Percentiles rank a stretch among this genome's conserved stretches.
These are phyloP conservation scores for Claviceps sp. DNA, from an alignment of 2,329 filamentous ascomycete species.

Conservation along the genomic window DNA sequence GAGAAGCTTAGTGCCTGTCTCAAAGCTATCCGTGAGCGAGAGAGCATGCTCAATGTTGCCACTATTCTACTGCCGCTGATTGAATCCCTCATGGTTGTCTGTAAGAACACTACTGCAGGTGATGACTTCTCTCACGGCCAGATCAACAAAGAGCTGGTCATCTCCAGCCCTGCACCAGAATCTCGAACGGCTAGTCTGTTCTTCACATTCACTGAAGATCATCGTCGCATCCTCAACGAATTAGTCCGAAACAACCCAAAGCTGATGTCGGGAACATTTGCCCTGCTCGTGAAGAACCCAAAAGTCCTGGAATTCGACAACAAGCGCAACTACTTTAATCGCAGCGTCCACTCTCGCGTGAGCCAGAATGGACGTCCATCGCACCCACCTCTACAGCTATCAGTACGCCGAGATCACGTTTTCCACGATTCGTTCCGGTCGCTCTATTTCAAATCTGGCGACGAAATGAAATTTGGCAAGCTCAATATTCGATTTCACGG, in stretches of 20 bases:
- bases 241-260: constrained; percentile 94
- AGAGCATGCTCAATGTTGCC: constrained; percentile 93
- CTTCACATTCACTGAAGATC: constrained; percentile 95
- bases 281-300: constrained; percentile 90
- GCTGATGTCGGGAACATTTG: constrained; percentile 96
- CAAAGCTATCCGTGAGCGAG: constrained; percentile 74
- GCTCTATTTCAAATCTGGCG: constrained; percentile 91
- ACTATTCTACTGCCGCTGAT: constrained; percentile 91
- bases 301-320: constrained; percentile 99
- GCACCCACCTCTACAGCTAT: constrained; percentile 64
- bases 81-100: constrained; percentile 96
- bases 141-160: constrained; percentile 50
- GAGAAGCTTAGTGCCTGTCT: constrained; percentile 82
- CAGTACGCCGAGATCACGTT: constrained; percentile 83
- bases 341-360: constrained; percentile 64
- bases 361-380: constrained; percentile 57
- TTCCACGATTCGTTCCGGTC: constrained; percentile 98
- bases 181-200: constrained; percentile 78
- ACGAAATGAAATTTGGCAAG: constrained; percentile 99
- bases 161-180: constrained; percentile 65
- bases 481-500: constrained; percentile 94
- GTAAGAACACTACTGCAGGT: constrained; percentile 85
- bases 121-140: constrained; percentile 44
- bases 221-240: constrained; percentile 94
- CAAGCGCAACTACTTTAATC: constrained; percentile 97